Conservation (phyloP, 257 asterid species). For the Gentiana straminea region DNA sequence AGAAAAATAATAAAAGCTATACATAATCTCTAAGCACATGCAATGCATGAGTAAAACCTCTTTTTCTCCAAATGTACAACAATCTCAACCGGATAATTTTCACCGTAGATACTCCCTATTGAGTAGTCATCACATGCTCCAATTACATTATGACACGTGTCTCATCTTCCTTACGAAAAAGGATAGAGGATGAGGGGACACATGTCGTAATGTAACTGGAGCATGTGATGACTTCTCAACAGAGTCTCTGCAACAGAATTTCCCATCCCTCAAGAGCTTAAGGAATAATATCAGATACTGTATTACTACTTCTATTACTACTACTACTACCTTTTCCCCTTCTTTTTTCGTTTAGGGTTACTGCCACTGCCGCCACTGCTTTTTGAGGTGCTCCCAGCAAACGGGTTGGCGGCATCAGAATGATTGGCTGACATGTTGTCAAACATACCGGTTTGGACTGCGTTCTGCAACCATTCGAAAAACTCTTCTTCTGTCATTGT, state of each 20-base stretch:
- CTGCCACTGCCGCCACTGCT: slow-evolving; percentile 22
- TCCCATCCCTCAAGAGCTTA: too few relatives aligned
- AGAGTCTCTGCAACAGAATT: too few relatives aligned
- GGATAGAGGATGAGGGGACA: too few relatives aligned
- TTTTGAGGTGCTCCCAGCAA: slow-evolving; percentile 30
- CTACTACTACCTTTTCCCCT: slow-evolving; percentile 62
- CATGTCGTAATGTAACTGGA: too few relatives aligned
- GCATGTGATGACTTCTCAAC: too few relatives aligned
- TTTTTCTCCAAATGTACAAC: slow-evolving; percentile 11
- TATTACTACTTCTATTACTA: neutral
- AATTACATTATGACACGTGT: neutral
- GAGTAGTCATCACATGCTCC: neutral
- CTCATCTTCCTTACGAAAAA: neutral
- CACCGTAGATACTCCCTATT: neutral
- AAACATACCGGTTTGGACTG: slow-evolving; percentile 60
- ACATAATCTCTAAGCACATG: slow-evolving; percentile 4
- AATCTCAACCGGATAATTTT: slow-evolving; percentile 7
- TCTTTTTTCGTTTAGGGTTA: slow-evolving; percentile 63
- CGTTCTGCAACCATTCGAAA: slow-evolving; percentile 77
- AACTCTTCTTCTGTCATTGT: slow-evolving; percentile 83
- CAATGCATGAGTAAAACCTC: neutral
- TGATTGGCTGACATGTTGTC: slow-evolving; percentile 33
- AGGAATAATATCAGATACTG: neutral
- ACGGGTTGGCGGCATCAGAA: slow-evolving; percentile 30
- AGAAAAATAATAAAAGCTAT: slow-evolving; percentile 2